Percentiles rank a stretch among this genome's conserved stretches.
These are phyloP conservation scores for Coccomyxa subellipsoidea DNA, from an alignment of 163 green algal genomes.

Conservation along the genomic window DNA sequence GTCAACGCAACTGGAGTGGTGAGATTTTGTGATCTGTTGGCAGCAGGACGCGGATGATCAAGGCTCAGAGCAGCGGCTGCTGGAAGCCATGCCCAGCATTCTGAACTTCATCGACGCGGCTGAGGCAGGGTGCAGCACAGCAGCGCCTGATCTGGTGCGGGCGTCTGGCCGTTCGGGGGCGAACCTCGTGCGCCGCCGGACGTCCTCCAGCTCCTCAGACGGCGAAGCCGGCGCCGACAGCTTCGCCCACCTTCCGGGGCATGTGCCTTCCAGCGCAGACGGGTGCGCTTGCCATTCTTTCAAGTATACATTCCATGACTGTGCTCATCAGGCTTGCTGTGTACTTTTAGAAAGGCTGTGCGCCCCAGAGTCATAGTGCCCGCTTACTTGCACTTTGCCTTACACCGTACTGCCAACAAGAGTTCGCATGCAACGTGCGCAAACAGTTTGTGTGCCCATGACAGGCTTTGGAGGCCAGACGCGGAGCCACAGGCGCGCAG, in stretches of 20 bases:
- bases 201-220: background rate
- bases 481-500: background rate
- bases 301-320: no score
- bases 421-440: background rate
- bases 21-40: no score
- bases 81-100: conserved; percentile 3
- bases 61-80: background rate
- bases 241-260: background rate
- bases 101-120: conserved; percentile 11
- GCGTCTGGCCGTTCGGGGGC: background rate
- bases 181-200: background rate
- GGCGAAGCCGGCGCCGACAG: background rate
- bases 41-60: background rate
- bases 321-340: no score
- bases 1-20: background rate
- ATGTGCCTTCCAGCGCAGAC: background rate
- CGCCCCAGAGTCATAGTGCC: no score
- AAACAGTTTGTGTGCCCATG: background rate
- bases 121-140: no score
- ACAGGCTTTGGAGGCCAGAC: background rate
- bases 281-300: background rate
- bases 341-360: no score
- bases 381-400: no score
- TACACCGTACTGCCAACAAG: no score
- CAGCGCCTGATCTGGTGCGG: no score